Base-by-base conservation (phyloP, 768 basidiomycete genomes). In the Boletus subcaerulescens region DNA sequence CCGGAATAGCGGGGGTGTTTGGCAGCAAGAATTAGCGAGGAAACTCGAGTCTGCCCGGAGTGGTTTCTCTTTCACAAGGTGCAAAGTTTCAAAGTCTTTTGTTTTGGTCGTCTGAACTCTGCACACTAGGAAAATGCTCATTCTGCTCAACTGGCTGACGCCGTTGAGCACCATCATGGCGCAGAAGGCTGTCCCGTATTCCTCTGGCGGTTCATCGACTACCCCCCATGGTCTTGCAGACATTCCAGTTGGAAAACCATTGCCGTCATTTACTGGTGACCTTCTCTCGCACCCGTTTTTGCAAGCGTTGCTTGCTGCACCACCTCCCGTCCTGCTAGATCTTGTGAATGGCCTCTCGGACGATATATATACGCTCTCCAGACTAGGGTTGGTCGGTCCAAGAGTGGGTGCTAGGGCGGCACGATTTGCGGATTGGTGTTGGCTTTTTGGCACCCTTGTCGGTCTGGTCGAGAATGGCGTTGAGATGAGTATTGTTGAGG, bases 61-160 rank as follows among this genome's bases (percentile, higher is more conserved):
- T 41, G 85, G 88, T 3, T 75, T 93, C 53, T 93, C 91, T 13
- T 78, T 91, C 45, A 78, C 89, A 45, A 82, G 91, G 91, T 89
- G 46, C 42, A 18, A n/a, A 14, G 9, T 68, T 65, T 41, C 39
- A 20, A 43, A 42, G 18, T 38, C n/a, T 46, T 14, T 10, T 38
- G 18, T 45, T 22, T 36, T n/a, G 29, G 32, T 38, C 12, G 48
- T 41, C 57, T 59, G 44, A 57, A 45, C 32, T 47, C 15, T 48
- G 50, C 15, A 10, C 40, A 5, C 39, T 68, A 93, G 91, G 72
- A 91, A 91, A 75, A 79, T 85, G 53, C 77, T 93, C 36, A 74
- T 93, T 49, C 74, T 93, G 42, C 90, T 92, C 77, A 90, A 91
- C 72, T 93, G 91, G 91, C 71, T 93, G 51, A 74, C 80, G 2